phyloP scores from a whole-genome alignment of 2,329 filamentous ascomycete genomes.

The Fusarium napiforme region DNA sequence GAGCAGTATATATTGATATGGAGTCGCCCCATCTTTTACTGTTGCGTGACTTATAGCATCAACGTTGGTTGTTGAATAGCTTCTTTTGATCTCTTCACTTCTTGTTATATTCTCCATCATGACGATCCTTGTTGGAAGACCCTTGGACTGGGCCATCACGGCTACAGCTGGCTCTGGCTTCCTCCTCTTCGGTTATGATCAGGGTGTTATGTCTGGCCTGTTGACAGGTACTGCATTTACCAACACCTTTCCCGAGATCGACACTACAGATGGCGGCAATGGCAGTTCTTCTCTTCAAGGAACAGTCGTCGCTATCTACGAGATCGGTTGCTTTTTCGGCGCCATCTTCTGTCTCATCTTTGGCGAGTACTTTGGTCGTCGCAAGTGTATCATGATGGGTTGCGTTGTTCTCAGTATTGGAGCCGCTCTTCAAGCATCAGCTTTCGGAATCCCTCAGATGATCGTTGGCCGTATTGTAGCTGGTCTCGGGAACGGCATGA shows the following conservation, averaged over 20 bases:
- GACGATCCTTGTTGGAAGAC: slow-evolving; percentile 45
- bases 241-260: slow-evolving; percentile 49
- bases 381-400: slow-evolving; percentile 53
- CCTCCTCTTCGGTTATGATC: slow-evolving; percentile 51
- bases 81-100: not conserved
- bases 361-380: slow-evolving; percentile 58
- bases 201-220: slow-evolving; percentile 49
- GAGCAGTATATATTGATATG: slow-evolving; percentile 32
- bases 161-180: slow-evolving; percentile 51
- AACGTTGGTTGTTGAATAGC: slow-evolving; percentile 17
- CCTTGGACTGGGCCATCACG: slow-evolving; percentile 54
- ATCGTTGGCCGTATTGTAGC: slow-evolving; percentile 58
- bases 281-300: slow-evolving; percentile 58
- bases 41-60: not conserved
- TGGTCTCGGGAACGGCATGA: slow-evolving; percentile 59
- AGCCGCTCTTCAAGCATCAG: slow-evolving; percentile 54
- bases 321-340: slow-evolving; percentile 60
- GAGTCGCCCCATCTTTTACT: slow-evolving; percentile 5
- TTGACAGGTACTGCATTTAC: slow-evolving; percentile 49
- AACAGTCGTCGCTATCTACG: slow-evolving; percentile 59
- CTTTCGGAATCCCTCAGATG: slow-evolving; percentile 54
- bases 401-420: slow-evolving; percentile 55
- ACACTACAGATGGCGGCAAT: slow-evolving; percentile 50
- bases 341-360: slow-evolving; percentile 53
- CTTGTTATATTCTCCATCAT: slow-evolving; percentile 3